These are phyloP conservation scores for Scenedesmus sp. DNA, from an alignment of 163 green algal genomes.

Conservation along the genomic window DNA sequence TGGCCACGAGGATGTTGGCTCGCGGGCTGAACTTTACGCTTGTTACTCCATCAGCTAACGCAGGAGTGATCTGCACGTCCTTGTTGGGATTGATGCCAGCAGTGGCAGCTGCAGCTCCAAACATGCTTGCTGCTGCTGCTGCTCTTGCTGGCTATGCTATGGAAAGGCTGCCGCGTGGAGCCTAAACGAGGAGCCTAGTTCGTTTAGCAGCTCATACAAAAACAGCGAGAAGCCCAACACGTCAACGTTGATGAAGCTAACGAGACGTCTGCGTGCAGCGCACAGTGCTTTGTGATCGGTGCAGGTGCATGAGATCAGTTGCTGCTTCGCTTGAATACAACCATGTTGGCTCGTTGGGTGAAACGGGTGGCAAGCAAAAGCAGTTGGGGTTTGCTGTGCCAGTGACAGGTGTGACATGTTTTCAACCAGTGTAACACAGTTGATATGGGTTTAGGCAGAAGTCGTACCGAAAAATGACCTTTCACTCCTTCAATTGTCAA, in stretches of 20 bases:
- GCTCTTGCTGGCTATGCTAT: background rate
- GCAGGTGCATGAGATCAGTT: too few species aligned
- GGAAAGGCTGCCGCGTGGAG: background rate
- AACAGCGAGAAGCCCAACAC: background rate
- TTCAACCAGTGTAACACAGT: too few species aligned
- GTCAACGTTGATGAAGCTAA: background rate
- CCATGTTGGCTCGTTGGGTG: too few species aligned
- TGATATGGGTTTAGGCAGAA: too few species aligned
- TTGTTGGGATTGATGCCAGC: slow-evolving; percentile 88
- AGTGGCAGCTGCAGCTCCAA: slow-evolving; percentile 57
- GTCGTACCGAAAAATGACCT: too few species aligned
- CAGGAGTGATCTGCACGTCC: slow-evolving; percentile 79
- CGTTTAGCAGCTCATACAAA: background rate
- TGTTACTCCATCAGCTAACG: slow-evolving; percentile 87
- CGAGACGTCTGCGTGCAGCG: background rate
- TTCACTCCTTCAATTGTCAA: too few species aligned
- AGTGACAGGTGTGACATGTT: too few species aligned
- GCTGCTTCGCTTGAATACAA: too few species aligned
- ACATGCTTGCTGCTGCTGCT: slow-evolving; percentile 49
- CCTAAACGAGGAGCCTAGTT: background rate
- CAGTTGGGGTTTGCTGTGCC: too few species aligned
- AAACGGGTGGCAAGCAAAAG: too few species aligned
- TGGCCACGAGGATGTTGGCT: slow-evolving; percentile 91
- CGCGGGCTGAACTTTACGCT: slow-evolving; percentile 89
- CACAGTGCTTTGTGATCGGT: background rate